Conservation (phyloP, 306 rosid genomes). For the Lathyrus oleraceus region DNA sequence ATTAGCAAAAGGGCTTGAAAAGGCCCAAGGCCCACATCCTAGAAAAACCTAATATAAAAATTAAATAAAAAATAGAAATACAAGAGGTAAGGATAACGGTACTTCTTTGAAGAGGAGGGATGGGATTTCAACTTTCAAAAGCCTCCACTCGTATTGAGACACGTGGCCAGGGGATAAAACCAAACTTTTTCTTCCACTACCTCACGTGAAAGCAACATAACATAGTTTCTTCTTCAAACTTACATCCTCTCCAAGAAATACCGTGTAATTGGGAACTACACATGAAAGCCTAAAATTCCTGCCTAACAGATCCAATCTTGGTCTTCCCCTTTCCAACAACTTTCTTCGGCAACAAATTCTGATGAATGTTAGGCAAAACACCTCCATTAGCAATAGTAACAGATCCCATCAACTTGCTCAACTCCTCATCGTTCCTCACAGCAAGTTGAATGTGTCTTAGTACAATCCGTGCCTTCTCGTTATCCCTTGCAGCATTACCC, state of each 20-base stretch:
- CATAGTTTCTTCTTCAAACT: no score
- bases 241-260: not conserved
- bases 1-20: no score
- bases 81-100: no score
- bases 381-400: conserved; percentile 73
- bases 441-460: conserved; percentile 83
- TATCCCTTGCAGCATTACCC: conserved; percentile 67
- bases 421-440: conserved; percentile 75
- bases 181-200: no score
- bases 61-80: no score
- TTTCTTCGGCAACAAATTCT: conserved; percentile 64
- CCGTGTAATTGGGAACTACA: not conserved
- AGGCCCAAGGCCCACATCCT: no score
- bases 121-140: no score
- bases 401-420: conserved; percentile 69
- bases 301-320: conserved; percentile 60
- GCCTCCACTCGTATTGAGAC: no score
- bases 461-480: conserved; percentile 66
- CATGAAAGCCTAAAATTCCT: conserved; percentile 36
- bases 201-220: no score
- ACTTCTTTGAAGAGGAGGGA: no score
- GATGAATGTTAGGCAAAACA: conserved; percentile 63
- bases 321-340: conserved; percentile 44
- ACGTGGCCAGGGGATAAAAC: no score
- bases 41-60: no score